Evolutionary conservation across 768 basidiomycete species (phyloP), one percentile per base, ranked within the genome.

Genomic region (Tulasnella sp.): DNA sequence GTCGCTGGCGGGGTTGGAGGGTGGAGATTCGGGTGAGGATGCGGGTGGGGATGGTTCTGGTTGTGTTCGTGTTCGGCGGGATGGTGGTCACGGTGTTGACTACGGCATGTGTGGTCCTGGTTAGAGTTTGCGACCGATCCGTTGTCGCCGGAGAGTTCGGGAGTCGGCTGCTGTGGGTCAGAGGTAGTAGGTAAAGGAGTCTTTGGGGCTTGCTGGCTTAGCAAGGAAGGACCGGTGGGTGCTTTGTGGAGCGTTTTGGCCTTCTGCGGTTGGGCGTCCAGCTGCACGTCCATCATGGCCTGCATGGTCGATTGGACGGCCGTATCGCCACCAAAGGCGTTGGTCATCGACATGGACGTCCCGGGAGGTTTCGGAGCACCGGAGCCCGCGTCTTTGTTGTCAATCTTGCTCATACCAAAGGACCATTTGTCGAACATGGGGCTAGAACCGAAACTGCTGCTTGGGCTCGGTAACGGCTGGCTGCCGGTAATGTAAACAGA

Each of bases 361-460:
- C 67, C 70, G 2, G 45, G 45, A 2, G 31, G 23, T 23, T 51
- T 51, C 2, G 49, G 36, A 31, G 8, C 49, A 8, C 29, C 31
- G 2, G 49, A 65, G 45, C 62, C 65, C 31, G 40, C 68, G 36
- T 73, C 69, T 41, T 72, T 68, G 21, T 48, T 74, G 19, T 82
- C 86, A 64, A 97, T 93, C 70, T 83, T 87, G 71, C 78, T 83
- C 94, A 98, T 98, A 2, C 82, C 84, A 64, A 99, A 94, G 0
- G 82, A 82, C 74, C 82, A 88, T 63, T 84, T 85, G 74, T 96
- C 93, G 46, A 93, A 71, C 69, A 77, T 79, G 11, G 88, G 85
- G 50, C 80, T 80, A 19, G 77, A 73, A 42, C 74, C 78, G 65
- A 79, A 83, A 3, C 80, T 82, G 59, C 67, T 68, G 49, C 65